These are phyloP conservation scores for Wickerhamomyces queroliae DNA, from an alignment of 805 yeast genomes.

Conservation along the genomic window DNA sequence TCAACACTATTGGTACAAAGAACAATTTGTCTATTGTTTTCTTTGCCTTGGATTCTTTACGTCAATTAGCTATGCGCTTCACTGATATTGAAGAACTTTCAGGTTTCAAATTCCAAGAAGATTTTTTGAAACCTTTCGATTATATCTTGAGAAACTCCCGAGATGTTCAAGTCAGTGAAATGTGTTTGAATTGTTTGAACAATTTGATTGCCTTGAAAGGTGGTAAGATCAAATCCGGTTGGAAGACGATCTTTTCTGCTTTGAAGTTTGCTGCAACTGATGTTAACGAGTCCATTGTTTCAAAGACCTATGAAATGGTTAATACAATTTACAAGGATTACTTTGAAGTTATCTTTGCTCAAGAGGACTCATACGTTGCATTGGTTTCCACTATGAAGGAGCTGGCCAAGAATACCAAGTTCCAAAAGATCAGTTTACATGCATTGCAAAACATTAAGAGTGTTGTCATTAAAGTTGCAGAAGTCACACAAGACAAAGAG, in stretches of 20 bases:
- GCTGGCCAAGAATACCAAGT: slow-evolving; percentile 77
- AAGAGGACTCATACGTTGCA: slow-evolving; percentile 58
- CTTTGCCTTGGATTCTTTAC: slow-evolving; percentile 89
- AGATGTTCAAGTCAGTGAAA: slow-evolving; percentile 68
- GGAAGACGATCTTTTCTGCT: slow-evolving; percentile 84
- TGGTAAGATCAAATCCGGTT: slow-evolving; percentile 78
- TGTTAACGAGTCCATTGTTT: slow-evolving; percentile 50
- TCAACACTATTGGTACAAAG: slow-evolving; percentile 80
- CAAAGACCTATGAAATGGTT: slow-evolving; percentile 58
- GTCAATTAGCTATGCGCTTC: slow-evolving; percentile 90
- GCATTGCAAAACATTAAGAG: slow-evolving; percentile 69
- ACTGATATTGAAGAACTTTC: slow-evolving; percentile 90
- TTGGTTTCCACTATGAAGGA: slow-evolving; percentile 73
- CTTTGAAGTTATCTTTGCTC: slow-evolving; percentile 55
- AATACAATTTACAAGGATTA: slow-evolving; percentile 56
- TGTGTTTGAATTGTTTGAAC: slow-evolving; percentile 85
- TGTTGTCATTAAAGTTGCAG: slow-evolving; percentile 56
- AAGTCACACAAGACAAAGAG: slow-evolving; percentile 27
- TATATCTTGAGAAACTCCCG: slow-evolving; percentile 66
- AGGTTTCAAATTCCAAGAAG: slow-evolving; percentile 93
- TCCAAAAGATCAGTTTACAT: slow-evolving; percentile 75
- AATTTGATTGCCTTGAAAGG: slow-evolving; percentile 80
- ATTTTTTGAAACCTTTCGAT: slow-evolving; percentile 87
- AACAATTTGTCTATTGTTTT: slow-evolving; percentile 69
- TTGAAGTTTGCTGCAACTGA: slow-evolving; percentile 69